Base-by-base conservation (phyloP, 164 flowering plant genomes). In the Malania oleifera region DNA sequence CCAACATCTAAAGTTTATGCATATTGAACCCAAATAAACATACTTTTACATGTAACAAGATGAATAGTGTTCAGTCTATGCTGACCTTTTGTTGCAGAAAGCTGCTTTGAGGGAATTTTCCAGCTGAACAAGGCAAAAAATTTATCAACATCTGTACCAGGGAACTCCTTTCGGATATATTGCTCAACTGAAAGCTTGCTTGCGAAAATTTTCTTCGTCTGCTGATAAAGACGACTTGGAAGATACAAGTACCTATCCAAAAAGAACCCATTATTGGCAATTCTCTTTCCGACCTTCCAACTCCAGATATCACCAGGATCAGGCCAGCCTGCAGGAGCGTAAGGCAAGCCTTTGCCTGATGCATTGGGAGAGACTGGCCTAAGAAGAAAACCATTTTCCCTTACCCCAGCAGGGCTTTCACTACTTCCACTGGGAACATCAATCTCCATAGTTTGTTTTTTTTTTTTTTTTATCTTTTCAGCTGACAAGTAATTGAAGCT, bases 311-410 rank as follows among this genome's bases (percentile, higher is more conserved):
- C 96, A 54, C 98, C 98, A 0, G 74, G 82, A 28, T 65, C 65
- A 26, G 95, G 98, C 84, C 82, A 92, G 71, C 87, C 62, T 20
- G 47, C 57, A 35, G 98, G 98, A 47, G 98, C 98, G 80, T 85
- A 89, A 4, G 98, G 98, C 50, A 82, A 67, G 40, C 96, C 98
- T 62, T 68, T 76, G 37, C 96, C 96, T 7, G 69, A 44, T 28
- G 66, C 73, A 19, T 75, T 59, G 7, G 67, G 68, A 12, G 61
- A 41, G 26, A 91, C 92, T 17, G 81, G 76, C 43, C 40, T 50
- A 15, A 80, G 77, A 50, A 20, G 31, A 23, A 63, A 15, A 23
- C 61, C 73, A 46, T 73, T 75, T 59, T 61, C 61, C 29, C 64
- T 57, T 38, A 25, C 26, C 52, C 35, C 62, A 53, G 38, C 52